A percentile compares a stretch with the other conserved stretches of the same genome.
Conservation (phyloP, 495 filamentous ascomycete species). For the Neurospora africana region DNA sequence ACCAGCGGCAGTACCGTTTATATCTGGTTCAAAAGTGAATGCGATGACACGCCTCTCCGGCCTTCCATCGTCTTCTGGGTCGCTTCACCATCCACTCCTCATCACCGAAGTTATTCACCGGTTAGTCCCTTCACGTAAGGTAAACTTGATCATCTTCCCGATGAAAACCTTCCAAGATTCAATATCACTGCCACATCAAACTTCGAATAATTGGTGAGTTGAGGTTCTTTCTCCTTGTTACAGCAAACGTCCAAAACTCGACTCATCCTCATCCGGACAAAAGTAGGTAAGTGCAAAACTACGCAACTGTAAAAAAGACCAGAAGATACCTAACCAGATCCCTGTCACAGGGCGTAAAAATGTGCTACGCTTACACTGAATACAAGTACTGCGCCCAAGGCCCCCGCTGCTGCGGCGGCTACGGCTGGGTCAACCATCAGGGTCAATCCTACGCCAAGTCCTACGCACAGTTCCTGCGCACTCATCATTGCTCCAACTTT, state of each 20-base stretch:
- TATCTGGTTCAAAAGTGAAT: too few relatives aligned
- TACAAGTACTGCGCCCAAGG: neutral
- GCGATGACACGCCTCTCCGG: neutral
- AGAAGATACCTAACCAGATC: neutral
- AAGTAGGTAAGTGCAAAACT: neutral
- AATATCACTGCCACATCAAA: neutral
- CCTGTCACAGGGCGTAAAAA: neutral
- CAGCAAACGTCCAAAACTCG: neutral
- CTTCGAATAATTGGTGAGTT: neutral
- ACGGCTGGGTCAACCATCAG: neutral
- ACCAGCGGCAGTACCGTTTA: too few relatives aligned
- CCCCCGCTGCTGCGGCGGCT: neutral
- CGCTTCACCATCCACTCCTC: neutral
- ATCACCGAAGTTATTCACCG: neutral
- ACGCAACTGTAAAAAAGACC: neutral
- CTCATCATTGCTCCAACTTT: neutral
- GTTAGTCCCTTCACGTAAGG: neutral
- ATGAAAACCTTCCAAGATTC: neutral
- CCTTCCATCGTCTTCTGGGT: neutral
- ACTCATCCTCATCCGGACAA: neutral
- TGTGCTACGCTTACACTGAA: neutral
- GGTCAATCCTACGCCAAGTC: neutral
- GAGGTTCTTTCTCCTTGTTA: neutral
- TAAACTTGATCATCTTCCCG: too few relatives aligned
- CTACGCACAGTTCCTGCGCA: neutral